Evolutionary conservation across 2,329 filamentous ascomycete species (phyloP).

Genomic region (Colletotrichum musae): DNA sequence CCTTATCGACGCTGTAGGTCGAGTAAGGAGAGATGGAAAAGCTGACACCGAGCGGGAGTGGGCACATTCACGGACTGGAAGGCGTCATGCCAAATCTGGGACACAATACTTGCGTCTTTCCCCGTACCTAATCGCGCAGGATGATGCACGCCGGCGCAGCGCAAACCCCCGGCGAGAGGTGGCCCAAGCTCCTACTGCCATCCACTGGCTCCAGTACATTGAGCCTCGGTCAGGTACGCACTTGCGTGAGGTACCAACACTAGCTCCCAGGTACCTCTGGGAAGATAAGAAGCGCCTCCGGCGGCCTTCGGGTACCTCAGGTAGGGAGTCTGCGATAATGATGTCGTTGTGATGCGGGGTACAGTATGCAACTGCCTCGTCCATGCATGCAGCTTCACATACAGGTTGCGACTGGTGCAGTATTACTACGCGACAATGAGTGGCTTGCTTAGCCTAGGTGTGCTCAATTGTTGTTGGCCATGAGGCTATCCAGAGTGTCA

Average conservation of each 20-base stretch:
- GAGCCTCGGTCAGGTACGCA: too few relatives aligned
- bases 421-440: not conserved
- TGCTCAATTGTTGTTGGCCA: too few relatives aligned
- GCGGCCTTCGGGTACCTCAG: too few relatives aligned
- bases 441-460: too few relatives aligned
- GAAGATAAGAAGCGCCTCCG: too few relatives aligned
- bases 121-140: constrained; percentile 6
- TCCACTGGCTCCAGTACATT: constrained; percentile 10
- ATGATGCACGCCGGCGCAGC: constrained; percentile 26
- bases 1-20: not conserved
- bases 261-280: too few relatives aligned
- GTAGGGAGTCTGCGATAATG: not conserved
- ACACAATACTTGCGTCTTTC: constrained; percentile 10
- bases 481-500: too few relatives aligned
- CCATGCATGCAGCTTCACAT: constrained; percentile 7
- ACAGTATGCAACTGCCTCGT: not conserved
- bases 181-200: constrained; percentile 54
- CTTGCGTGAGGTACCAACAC: too few relatives aligned
- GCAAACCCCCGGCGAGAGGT: constrained; percentile 24
- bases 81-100: constrained; percentile 32
- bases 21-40: constrained; percentile 2
- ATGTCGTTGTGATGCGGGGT: constrained; percentile 34
- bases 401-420: constrained; percentile 2
- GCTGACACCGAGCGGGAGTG: constrained; percentile 16
- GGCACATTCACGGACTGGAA: constrained; percentile 6